phyloP scores from a whole-genome alignment of 768 basidiomycete genomes.

The Megacollybia marginata region DNA sequence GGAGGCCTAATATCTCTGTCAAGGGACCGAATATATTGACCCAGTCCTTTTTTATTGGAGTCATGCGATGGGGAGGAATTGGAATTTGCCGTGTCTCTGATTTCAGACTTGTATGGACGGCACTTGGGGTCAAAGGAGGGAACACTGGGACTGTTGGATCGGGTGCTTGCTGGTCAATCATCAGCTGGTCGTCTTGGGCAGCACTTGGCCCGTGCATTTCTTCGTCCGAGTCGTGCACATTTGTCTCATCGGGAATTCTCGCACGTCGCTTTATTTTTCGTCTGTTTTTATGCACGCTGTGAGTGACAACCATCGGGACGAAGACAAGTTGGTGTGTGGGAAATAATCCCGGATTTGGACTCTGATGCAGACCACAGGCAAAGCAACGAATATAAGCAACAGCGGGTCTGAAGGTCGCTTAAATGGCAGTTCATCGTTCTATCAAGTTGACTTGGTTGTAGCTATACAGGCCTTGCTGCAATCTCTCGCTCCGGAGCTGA shows the following conservation, averaged over 20 bases:
- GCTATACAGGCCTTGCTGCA: slow-evolving; percentile 35
- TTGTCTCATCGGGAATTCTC: slow-evolving; percentile 6
- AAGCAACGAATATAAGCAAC: neutral
- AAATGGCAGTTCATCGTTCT: neutral
- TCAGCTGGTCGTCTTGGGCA: slow-evolving; percentile 48
- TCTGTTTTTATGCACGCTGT: slow-evolving; percentile 28
- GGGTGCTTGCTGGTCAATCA: slow-evolving; percentile 49
- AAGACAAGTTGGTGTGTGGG: slow-evolving; percentile 1
- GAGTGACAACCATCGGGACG: slow-evolving; percentile 33
- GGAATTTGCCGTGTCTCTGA: slow-evolving; percentile 85
- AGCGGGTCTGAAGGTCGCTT: neutral
- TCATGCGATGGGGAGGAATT: slow-evolving; percentile 96
- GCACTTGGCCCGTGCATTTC: slow-evolving; percentile 12
- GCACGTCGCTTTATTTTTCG: slow-evolving; percentile 23
- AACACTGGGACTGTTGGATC: slow-evolving; percentile 56
- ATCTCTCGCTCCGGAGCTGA: slow-evolving; percentile 27
- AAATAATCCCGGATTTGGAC: neutral
- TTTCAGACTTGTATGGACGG: slow-evolving; percentile 50
- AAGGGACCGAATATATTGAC: slow-evolving; percentile 90
- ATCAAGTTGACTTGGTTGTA: slow-evolving; percentile 6
- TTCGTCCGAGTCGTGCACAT: slow-evolving; percentile 18
- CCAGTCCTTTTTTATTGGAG: slow-evolving; percentile 95
- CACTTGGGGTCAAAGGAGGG: slow-evolving; percentile 56
- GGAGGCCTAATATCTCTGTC: slow-evolving; percentile 89
- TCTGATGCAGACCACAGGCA: neutral